A percentile compares a stretch with the other conserved stretches of the same genome.
Evolutionary conservation across 116 monocot species (phyloP).

Genomic region (Zostera marina): DNA sequence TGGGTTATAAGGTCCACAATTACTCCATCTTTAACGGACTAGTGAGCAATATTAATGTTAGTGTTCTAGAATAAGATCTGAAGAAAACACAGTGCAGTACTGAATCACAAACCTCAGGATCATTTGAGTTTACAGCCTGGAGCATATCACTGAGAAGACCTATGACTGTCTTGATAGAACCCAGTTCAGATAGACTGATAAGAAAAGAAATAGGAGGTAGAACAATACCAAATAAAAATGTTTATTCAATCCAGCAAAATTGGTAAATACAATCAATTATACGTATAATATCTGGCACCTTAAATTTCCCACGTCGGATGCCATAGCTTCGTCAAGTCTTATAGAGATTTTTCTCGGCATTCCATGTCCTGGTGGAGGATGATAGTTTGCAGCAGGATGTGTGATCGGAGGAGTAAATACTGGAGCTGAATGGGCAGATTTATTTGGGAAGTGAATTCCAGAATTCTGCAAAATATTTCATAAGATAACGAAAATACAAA

Average conservation of each 20-base stretch:
- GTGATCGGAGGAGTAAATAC: conserved; percentile 48
- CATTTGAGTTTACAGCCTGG: conserved; percentile 60
- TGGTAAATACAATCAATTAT: not conserved
- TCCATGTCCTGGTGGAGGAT: conserved; percentile 45
- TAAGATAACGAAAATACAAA: not conserved
- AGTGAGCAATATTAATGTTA: conserved; percentile 1
- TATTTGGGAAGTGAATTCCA: conserved; percentile 62
- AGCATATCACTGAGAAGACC: conserved; percentile 83
- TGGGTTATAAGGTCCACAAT: conserved; percentile 72
- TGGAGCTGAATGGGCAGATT: conserved; percentile 43
- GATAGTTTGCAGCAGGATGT: conserved; percentile 21
- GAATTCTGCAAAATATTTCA: conserved; percentile 8
- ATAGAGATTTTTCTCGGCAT: conserved; percentile 49
- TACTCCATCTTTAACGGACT: conserved; percentile 87
- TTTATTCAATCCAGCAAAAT: not conserved
- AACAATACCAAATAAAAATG: not conserved
- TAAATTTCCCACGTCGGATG: conserved; percentile 59
- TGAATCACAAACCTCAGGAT: conserved; percentile 37
- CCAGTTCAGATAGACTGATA: conserved; percentile 59
- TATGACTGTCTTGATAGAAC: conserved; percentile 34
- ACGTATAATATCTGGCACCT: conserved; percentile 28
- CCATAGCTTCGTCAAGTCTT: conserved; percentile 80
- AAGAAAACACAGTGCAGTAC: not conserved
- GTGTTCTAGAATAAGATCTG: not conserved
- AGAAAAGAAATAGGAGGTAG: not conserved